Evolutionary conservation across 257 asterid genomes (phyloP), one percentile per base, ranked within the genome.

Genomic region (Lavandula angustifolia): DNA sequence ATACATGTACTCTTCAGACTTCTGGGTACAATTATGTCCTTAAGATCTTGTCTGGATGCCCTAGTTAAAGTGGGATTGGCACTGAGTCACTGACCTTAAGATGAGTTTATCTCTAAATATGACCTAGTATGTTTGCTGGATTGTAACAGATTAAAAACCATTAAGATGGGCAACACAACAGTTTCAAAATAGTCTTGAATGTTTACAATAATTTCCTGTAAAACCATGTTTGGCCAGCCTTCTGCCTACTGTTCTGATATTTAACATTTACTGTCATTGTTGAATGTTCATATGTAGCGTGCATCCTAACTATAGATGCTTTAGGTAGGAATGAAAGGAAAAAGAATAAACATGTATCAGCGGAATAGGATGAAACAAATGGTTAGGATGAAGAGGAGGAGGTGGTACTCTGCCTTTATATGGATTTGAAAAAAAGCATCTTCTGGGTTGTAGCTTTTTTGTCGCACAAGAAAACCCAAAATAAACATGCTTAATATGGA

Each of bases 91-190:
- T 50, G 18, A 22, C 65, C 11, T 0, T 13, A 48, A 34, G 16
- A 52, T 27, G 3, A 50, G 40, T 33, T 13, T 33, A 31, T 8
- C 9, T 22, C 46, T 58, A 70, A 16, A 74, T 22, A 17, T 8
- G 34, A 43, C 43, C 12, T 12, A 68, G 10, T 54, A 50, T 40
- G 51, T 40, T 33, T 40, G 54, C 73, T 77, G 29, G 64, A 37
- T 54, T 27, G 6, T 38, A 49, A 29, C 4, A 18, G 17, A 43
- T 10, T 51, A 60, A 34, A 34, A 53, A 62, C 27, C 49, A 22
- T 27, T 53, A 42, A 67, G 33, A 16, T 51, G 13, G 62, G 18
- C 4, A 18, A 11, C 27, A 3, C 7, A 12, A 61, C 41, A 51
- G 17, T 50, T 48, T 61, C 40, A 27, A 37, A 43, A 54, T 46